A percentile compares a stretch with the other conserved stretches of the same genome.
Evolutionary conservation across 2,329 filamentous ascomycete genomes (phyloP).

Genomic region (Aspergillus fumigatus): DNA sequence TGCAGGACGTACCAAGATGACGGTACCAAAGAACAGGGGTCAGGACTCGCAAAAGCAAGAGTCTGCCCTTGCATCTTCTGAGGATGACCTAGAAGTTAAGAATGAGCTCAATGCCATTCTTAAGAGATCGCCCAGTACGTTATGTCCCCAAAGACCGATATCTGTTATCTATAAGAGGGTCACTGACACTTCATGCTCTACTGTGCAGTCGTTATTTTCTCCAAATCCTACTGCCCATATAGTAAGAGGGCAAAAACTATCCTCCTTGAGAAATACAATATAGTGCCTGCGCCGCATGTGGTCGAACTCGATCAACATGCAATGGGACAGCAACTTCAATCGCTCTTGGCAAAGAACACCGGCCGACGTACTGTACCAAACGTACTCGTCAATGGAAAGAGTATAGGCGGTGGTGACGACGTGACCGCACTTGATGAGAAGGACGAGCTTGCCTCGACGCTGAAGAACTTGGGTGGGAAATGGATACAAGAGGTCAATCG

Average conservation of each 20-base stretch:
- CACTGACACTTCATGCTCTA: conserved; percentile 1
- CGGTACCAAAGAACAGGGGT: conserved; percentile 35
- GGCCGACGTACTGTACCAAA: conserved; percentile 87
- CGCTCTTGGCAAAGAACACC: conserved; percentile 65
- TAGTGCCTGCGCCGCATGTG: conserved; percentile 76
- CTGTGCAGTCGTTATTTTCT: conserved; percentile 80
- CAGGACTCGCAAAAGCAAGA: conserved; percentile 34
- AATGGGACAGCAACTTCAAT: conserved; percentile 69
- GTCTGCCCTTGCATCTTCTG: conserved; percentile 45
- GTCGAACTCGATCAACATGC: conserved; percentile 85
- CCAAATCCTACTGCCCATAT: conserved; percentile 85
- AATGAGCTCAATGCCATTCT: conserved; percentile 71
- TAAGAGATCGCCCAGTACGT: conserved; percentile 76
- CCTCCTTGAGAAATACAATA: conserved; percentile 77
- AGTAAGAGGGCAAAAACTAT: conserved; percentile 82
- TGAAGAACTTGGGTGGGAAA: conserved; percentile 70
- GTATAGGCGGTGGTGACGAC: conserved; percentile 87
- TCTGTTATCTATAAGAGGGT: background rate
- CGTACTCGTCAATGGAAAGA: conserved; percentile 78
- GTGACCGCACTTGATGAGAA: conserved; percentile 66
- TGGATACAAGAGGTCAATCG: conserved; percentile 45
- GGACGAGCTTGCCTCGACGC: conserved; percentile 64
- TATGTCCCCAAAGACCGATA: background rate
- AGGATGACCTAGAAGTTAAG: conserved; percentile 49
- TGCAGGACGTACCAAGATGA: conserved; percentile 52